These are phyloP conservation scores for Rosa rugosa DNA, from an alignment of 306 rosid genomes.

Conservation along the genomic window DNA sequence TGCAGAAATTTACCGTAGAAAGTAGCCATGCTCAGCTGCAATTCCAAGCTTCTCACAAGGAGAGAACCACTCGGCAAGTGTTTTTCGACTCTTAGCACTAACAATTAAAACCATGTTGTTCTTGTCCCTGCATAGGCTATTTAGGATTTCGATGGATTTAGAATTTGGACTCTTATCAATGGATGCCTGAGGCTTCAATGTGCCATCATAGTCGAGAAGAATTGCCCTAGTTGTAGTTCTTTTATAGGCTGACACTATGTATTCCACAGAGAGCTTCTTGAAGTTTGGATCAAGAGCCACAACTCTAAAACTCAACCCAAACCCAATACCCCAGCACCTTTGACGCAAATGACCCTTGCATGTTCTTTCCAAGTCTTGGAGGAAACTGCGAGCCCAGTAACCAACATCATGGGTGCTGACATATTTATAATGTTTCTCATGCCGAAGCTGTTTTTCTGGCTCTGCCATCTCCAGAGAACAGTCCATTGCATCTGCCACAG, in stretches of 20 bases:
- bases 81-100: conserved; percentile 62
- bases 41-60: conserved; percentile 77
- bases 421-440: conserved; percentile 88
- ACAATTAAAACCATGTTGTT: conserved; percentile 73
- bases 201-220: conserved; percentile 84
- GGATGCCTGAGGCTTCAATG: conserved; percentile 70
- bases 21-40: conserved; percentile 90
- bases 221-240: conserved; percentile 66
- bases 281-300: conserved; percentile 85
- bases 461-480: conserved; percentile 63
- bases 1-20: conserved; percentile 46
- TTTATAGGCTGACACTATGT: conserved; percentile 69
- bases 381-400: conserved; percentile 90
- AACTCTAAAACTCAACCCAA: conserved; percentile 81
- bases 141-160: conserved; percentile 51
- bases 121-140: conserved; percentile 64
- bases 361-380: conserved; percentile 74
- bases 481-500: conserved; percentile 87
- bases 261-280: conserved; percentile 75
- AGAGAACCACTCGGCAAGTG: conserved; percentile 69
- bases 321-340: conserved; percentile 89
- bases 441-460: conserved; percentile 77
- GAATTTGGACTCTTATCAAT: conserved; percentile 67
- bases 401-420: conserved; percentile 89
- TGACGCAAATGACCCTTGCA: conserved; percentile 68